Conservation (phyloP, 805 yeast species). For the Ogataea henricii region DNA sequence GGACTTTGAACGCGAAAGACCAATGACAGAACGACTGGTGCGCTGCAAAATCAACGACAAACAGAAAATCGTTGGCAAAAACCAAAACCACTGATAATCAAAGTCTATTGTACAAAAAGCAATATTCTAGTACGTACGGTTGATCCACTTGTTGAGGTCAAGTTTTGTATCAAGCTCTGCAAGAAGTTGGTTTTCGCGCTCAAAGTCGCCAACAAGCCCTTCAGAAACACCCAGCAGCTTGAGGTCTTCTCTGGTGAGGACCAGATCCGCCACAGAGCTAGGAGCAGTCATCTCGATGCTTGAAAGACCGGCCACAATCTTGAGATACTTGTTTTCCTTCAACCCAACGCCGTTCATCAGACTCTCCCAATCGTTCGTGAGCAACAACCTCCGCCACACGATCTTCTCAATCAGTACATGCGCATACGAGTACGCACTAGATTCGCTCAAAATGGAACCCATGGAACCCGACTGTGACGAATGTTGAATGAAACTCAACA, state of each 20-base stretch:
- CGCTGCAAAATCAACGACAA: constrained; percentile 55
- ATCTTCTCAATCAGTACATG: constrained; percentile 31
- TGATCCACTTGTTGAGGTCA: constrained; percentile 32
- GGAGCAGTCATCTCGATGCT: constrained; percentile 15
- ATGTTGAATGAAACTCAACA: constrained; percentile 46
- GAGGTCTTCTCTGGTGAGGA: constrained; percentile 18
- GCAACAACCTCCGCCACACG: constrained; percentile 63
- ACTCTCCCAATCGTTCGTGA: constrained; percentile 52
- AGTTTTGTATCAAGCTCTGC: constrained; percentile 19
- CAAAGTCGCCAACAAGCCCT: constrained; percentile 9
- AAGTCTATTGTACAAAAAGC: no score
- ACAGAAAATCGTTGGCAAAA: constrained; percentile 22
- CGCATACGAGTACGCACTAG: constrained; percentile 9
- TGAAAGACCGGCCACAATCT: constrained; percentile 16
- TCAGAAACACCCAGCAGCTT: constrained; percentile 10
- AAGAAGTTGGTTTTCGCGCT: constrained; percentile 19
- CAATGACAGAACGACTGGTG: constrained; percentile 67
- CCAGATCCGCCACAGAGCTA: constrained; percentile 12
- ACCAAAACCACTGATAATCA: no score
- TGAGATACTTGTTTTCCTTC: constrained; percentile 18
- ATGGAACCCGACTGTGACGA: constrained; percentile 27
- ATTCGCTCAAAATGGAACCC: neutral
- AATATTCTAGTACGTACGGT: constrained; percentile 13
- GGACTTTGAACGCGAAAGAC: constrained; percentile 46
- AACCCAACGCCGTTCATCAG: constrained; percentile 26